Evolutionary conservation across 306 rosid species (phyloP).

Genomic region (Cucurbita pepo): DNA sequence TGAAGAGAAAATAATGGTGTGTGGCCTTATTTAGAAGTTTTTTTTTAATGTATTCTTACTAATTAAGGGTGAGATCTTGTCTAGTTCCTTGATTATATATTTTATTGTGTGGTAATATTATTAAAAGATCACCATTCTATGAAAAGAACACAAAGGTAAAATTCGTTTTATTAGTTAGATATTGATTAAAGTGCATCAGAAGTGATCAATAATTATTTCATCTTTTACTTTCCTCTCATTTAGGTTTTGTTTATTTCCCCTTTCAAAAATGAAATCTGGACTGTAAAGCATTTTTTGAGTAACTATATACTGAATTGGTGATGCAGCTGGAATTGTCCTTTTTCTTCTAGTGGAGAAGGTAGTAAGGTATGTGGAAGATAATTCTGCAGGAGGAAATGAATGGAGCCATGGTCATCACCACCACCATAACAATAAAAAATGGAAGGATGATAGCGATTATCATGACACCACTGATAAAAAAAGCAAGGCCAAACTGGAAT

Average conservation of each 20-base stretch:
- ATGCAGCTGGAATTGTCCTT: conserved; percentile 82
- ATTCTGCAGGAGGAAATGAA: conserved; percentile 48
- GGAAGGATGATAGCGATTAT: conserved; percentile 45
- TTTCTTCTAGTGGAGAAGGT: conserved; percentile 90
- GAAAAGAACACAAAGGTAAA: background rate
- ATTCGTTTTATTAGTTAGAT: background rate
- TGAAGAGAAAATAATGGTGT: background rate
- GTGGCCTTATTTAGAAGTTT: background rate
- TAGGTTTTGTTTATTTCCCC: background rate
- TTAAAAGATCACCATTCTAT: background rate
- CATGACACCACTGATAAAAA: conserved; percentile 18
- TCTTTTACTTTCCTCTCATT: background rate
- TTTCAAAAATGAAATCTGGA: background rate
- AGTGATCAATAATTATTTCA: background rate
- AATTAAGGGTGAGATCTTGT: background rate
- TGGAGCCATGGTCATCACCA: conserved; percentile 76
- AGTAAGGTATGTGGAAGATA: conserved; percentile 81
- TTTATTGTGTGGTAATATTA: background rate
- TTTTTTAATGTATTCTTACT: background rate
- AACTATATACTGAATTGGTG: background rate
- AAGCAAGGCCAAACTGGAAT: conserved; percentile 14
- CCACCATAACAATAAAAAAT: conserved; percentile 41
- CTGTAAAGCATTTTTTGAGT: background rate
- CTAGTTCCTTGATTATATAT: background rate
- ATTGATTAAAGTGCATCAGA: background rate